Conservation (phyloP, 1,284 basidiomycete genomes). For the Trichosporon sp. region DNA sequence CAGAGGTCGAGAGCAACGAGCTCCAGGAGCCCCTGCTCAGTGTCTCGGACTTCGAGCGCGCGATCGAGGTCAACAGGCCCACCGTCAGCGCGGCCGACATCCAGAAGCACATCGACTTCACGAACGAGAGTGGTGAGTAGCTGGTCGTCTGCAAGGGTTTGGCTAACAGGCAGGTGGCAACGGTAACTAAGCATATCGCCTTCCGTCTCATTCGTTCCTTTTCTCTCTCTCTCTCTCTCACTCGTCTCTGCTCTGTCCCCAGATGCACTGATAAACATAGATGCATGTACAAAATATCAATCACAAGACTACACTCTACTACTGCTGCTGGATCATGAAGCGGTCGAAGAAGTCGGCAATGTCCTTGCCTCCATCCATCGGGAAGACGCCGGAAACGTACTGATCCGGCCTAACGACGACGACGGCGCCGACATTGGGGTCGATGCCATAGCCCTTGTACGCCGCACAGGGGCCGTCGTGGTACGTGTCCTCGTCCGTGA, state of each 20-base stretch:
- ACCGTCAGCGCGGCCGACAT: slow-evolving; percentile 91
- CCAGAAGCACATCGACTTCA: slow-evolving; percentile 87
- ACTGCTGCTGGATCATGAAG: slow-evolving; percentile 28
- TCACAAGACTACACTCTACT: background rate
- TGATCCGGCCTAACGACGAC: slow-evolving; percentile 54
- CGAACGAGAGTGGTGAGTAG: slow-evolving; percentile 66
- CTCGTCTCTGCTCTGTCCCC: slow-evolving; percentile 2
- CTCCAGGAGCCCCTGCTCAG: slow-evolving; percentile 80
- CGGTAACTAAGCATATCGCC: slow-evolving; percentile 9
- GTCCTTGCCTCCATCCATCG: slow-evolving; percentile 21
- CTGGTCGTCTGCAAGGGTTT: background rate
- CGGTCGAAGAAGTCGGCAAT: slow-evolving; percentile 25
- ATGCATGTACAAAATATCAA: slow-evolving; percentile 18
- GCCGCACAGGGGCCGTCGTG: slow-evolving; percentile 52
- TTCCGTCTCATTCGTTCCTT: background rate
- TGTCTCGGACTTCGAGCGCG: slow-evolving; percentile 81
- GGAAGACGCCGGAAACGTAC: slow-evolving; percentile 39
- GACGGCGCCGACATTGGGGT: slow-evolving; percentile 46
- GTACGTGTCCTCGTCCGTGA: slow-evolving; percentile 45
- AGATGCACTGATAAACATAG: slow-evolving; percentile 18
- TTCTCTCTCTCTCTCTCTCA: background rate
- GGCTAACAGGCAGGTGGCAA: slow-evolving; percentile 20
- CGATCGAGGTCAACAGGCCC: slow-evolving; percentile 77
- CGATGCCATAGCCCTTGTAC: slow-evolving; percentile 53
- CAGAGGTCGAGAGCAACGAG: slow-evolving; percentile 87